Conservation (phyloP, 2,329 filamentous ascomycete species). For the Colletotrichum sp. region DNA sequence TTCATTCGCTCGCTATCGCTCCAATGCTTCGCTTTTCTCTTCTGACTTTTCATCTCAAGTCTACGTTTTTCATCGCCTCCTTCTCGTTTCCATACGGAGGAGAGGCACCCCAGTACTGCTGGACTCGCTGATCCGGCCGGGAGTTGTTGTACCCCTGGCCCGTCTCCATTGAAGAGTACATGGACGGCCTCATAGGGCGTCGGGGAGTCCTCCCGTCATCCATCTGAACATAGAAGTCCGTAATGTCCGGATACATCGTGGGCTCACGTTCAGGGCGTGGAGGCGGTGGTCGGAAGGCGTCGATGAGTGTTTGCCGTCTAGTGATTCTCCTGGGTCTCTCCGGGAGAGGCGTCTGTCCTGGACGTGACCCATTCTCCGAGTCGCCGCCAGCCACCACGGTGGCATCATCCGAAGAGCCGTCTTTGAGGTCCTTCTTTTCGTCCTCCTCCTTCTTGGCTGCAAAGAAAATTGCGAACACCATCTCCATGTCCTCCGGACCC, state of each 20-base stretch:
- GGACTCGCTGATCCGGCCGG: not conserved
- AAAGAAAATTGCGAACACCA: slow-evolving; percentile 20
- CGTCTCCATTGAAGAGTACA: not conserved
- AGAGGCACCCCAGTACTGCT: not conserved
- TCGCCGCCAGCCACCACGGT: not conserved
- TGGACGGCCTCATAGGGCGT: not conserved
- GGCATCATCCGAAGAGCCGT: not conserved
- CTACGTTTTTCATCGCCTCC: not conserved
- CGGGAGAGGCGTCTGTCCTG: not conserved
- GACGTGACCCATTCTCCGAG: not conserved
- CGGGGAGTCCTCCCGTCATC: not conserved
- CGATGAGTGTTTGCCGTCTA: slow-evolving; percentile 15
- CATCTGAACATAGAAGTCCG: not conserved
- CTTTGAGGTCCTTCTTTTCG: not conserved
- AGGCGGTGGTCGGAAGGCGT: not conserved
- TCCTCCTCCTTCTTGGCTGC: not conserved
- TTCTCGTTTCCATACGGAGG: not conserved
- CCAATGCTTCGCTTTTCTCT: not conserved
- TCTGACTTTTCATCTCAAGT: not conserved
- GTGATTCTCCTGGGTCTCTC: slow-evolving; percentile 15
- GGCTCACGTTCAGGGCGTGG: not conserved
- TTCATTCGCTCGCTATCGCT: not conserved
- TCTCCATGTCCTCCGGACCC: slow-evolving; percentile 4
- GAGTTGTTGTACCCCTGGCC: not conserved
- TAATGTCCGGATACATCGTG: not conserved